Evolutionary conservation across 2,329 filamentous ascomycete species (phyloP), one percentile per base, ranked within the genome.

Genomic region (Calonectria honghensis): DNA sequence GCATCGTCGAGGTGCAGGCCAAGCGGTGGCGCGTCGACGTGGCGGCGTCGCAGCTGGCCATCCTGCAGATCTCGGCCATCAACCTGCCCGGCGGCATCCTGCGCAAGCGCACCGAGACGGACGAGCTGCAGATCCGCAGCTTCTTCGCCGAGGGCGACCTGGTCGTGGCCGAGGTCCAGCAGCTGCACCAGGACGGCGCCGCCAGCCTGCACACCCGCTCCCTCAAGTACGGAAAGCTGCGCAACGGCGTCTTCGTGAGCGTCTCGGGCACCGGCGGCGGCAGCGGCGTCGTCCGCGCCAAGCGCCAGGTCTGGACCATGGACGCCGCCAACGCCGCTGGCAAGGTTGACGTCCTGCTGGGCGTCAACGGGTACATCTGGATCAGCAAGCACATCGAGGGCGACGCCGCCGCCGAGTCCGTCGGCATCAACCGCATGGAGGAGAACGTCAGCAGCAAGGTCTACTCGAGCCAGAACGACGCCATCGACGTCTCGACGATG

Each of bases 351-450:
- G 92, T 98, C 10, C 91, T 98, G 68, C 89, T 99, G 1, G 97
- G 97, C 3, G 97, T 99, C 50, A 99, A 99, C 81, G 97, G 97
- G 1, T 98, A 97, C 83, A 96, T 98, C 73, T 99, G 95, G 94
- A 96, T 98, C 82, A 93, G 93, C 85, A 96, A 95, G 87, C 95
- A 98, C 80, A 87, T 94, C 10, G 93, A 94, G 78, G 90, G 90
- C 45, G 89, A 90, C n/a, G 85, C 85, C 6, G 83, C 85, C 51
- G 82, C 85, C 50, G 86, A 90, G 54, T 86, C 87, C n/a, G 84
- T 85, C n/a, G 86, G 86, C 18, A 95, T 98, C 81, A 98, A 95
- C 68, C 91, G 94, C 78, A 90, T 98, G 84, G 97, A 98, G 84
- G 97, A 99, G 86, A 93, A 89, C 79, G 94, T 97, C 27, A 96